phyloP scores from a whole-genome alignment of 768 basidiomycete species.

The Rhodotorula graminis region DNA sequence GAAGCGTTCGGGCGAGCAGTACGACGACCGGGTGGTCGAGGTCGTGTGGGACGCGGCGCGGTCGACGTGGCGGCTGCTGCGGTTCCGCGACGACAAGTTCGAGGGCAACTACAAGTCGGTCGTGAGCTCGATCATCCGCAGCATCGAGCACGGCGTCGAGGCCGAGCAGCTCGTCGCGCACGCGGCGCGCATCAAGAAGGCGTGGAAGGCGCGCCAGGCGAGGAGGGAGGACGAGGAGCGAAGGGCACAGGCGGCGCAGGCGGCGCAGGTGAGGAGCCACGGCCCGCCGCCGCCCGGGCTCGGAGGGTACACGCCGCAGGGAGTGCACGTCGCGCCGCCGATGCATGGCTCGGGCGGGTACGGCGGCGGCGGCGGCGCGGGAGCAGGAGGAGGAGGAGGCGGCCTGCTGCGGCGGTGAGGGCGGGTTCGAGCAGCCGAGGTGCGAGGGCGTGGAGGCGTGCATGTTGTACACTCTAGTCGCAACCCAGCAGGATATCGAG shows the following conservation, averaged over 20 bases:
- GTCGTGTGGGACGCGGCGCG: conserved; percentile 77
- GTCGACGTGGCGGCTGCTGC: conserved; percentile 75
- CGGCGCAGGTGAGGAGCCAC: no score
- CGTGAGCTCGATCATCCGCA: conserved; percentile 81
- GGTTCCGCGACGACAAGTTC: conserved; percentile 90
- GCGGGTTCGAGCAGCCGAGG: no score
- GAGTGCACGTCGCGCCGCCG: not conserved
- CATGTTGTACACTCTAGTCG: not conserved
- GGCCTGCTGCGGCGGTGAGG: not conserved
- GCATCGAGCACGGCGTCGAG: conserved; percentile 90
- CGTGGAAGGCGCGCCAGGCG: conserved; percentile 28
- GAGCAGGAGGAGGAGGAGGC: no score
- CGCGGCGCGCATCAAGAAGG: conserved; percentile 22
- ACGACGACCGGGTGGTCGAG: conserved; percentile 90
- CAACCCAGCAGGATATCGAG: no score
- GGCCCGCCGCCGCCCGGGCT: no score
- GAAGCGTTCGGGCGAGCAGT: conserved; percentile 75
- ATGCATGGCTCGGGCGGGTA: not conserved
- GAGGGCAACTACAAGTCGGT: conserved; percentile 80
- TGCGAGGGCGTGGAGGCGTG: not conserved
- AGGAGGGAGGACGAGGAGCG: no score
- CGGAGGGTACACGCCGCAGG: not conserved
- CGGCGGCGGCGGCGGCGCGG: not conserved
- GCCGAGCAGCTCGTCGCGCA: conserved; percentile 54
- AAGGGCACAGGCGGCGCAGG: no score